Percentiles rank a stretch among this genome's conserved stretches.
Conservation (phyloP, 345 rosid species). For the Ceriops tagal region DNA sequence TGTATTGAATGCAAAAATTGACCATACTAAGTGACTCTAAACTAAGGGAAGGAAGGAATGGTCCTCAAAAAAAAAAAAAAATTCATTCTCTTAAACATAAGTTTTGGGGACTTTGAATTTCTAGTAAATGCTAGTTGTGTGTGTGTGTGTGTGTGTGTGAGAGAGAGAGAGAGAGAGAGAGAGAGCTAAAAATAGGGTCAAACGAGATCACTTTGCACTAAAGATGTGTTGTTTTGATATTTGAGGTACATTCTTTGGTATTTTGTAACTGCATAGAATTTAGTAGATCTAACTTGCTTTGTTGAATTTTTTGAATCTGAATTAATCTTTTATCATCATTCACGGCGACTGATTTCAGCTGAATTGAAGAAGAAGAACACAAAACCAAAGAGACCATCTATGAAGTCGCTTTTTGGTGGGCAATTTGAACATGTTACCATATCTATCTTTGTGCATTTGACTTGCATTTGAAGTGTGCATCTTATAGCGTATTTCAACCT, state of each 20-base stretch:
- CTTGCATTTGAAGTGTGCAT: not conserved
- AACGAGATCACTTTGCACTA: not conserved
- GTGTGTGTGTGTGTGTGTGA: not conserved
- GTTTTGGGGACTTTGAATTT: not conserved
- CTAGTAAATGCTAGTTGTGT: not conserved
- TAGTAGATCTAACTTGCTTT: not conserved
- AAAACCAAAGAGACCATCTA: slow-evolving; percentile 61
- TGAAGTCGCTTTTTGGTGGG: slow-evolving; percentile 85
- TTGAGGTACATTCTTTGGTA: not conserved
- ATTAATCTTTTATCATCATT: not conserved
- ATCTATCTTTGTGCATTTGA: not conserved
- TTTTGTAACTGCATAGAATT: not conserved
- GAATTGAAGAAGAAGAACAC: slow-evolving; percentile 72
- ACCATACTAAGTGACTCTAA: too few species aligned
- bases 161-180: not conserved
- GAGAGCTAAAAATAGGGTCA: not conserved
- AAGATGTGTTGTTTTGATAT: not conserved
- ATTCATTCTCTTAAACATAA: not conserved
- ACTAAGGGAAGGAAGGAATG: not conserved
- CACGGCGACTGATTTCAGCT: slow-evolving; percentile 34
- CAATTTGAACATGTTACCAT: not conserved
- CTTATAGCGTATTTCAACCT: not conserved
- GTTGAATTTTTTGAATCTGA: slow-evolving; percentile 6
- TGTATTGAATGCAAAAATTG: too few species aligned
- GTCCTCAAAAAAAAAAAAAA: not conserved